Base-by-base conservation (phyloP, 257 asterid species). In the Plantago elongata region DNA sequence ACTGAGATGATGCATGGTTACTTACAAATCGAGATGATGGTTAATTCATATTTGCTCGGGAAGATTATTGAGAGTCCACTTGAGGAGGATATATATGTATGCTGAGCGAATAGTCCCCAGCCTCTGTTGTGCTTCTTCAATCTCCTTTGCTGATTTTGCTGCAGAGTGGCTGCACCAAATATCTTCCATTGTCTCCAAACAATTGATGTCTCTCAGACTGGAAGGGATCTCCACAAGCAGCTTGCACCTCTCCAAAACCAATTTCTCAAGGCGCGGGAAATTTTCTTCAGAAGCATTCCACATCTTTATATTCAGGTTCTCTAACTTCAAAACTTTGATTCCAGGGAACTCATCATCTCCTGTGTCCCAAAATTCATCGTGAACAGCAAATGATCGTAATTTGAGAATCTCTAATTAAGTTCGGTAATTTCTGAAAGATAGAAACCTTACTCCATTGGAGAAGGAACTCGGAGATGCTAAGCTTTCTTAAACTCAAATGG, bases 241-340 rank as follows among this genome's bases (percentile, higher is more conserved):
- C 71, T 47, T 57, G 64, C 71, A 66, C 12, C 48, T 30, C 45
- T 40, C 15, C 30, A 66, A 37, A 11, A 66, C 50, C 46, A 66
- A 30, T 47, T 57, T 17, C 44, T 66, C 38, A 9, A 66, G 64
- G 46, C 42, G 14, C 1, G 71, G 64, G 30, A 66, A 50, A 40
- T 50, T 59, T 11, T 59, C 30, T 15, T 50, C 38, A 17, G 51
- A 59, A 18, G 51, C 52, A 43, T 5, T 59, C 60, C 68, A 63
- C 40, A 12, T 17, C 13, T 52, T 54, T 11, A 63, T 63, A 45
- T 63, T 47, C 18, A 63, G 37, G 40, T 17, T 56, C 9, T 14
- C 17, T n/a, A 30, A 13, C 30, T 52, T 52, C 38, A 52, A 17
- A 9, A 15, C 9, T 44, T 57, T 44, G 12, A 57, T 49, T 9